Percentiles rank a stretch among this genome's conserved stretches.
These are phyloP conservation scores for Raphanus sativus DNA, from an alignment of 345 rosid genomes.

Conservation along the genomic window DNA sequence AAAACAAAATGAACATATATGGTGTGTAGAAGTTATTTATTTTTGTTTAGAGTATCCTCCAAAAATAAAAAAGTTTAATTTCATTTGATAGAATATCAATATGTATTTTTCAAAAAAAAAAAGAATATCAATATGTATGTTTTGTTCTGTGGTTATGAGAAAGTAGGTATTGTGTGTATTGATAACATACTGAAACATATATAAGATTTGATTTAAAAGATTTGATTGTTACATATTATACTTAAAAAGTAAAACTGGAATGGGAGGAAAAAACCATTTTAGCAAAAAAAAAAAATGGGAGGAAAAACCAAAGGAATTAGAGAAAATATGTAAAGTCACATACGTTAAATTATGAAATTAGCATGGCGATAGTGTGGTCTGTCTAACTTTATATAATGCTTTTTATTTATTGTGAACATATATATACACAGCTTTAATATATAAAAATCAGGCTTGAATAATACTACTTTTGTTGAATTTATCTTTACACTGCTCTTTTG, in stretches of 20 bases:
- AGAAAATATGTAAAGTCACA: slow-evolving; percentile 28
- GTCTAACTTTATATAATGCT: slow-evolving; percentile 33
- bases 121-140: not conserved
- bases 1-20: not conserved
- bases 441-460: not conserved
- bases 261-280: no score
- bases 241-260: no score
- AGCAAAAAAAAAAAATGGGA: no score
- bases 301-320: not conserved
- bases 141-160: not conserved
- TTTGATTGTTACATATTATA: no score
- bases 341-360: slow-evolving; percentile 9
- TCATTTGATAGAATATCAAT: not conserved
- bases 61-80: not conserved
- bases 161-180: not conserved
- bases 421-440: no score
- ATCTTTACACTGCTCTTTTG: slow-evolving; percentile 3
- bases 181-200: not conserved
- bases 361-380: slow-evolving; percentile 28
- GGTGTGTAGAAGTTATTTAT: not conserved
- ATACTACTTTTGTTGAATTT: not conserved
- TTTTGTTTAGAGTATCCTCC: not conserved
- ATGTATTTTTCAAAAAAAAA: not conserved
- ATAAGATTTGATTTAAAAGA: not conserved
- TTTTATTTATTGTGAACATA: slow-evolving; percentile 5